These are phyloP conservation scores for Tolypocladium pustulatum DNA, from an alignment of 2,329 filamentous ascomycete genomes.

Conservation along the genomic window DNA sequence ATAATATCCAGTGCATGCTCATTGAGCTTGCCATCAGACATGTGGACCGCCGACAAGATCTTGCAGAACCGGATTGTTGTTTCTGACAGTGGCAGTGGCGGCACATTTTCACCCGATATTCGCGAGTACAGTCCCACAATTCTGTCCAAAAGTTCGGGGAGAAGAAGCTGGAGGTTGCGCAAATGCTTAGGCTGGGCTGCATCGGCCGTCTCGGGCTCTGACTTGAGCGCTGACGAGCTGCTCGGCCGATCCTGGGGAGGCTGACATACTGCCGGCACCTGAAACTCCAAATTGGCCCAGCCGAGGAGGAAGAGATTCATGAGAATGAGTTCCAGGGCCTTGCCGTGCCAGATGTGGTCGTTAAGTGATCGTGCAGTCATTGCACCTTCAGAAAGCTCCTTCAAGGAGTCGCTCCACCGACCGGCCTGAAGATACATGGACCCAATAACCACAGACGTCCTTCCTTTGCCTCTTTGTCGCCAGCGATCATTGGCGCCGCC, in stretches of 20 bases:
- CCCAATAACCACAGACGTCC: conserved; percentile 69
- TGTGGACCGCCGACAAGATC: conserved; percentile 55
- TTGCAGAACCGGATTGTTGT: conserved; percentile 64
- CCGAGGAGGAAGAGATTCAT: conserved; percentile 74
- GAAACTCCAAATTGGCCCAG: conserved; percentile 77
- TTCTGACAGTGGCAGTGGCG: conserved; percentile 62
- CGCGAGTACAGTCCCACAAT: conserved; percentile 66
- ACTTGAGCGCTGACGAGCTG: conserved; percentile 19
- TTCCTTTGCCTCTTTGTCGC: conserved; percentile 70
- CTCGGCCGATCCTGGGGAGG: conserved; percentile 35
- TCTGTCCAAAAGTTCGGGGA: conserved; percentile 66
- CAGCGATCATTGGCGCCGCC: conserved; percentile 65
- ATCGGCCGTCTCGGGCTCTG: conserved; percentile 21
- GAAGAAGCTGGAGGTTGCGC: conserved; percentile 42
- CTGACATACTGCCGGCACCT: conserved; percentile 51
- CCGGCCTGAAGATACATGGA: conserved; percentile 83
- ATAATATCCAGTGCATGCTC: conserved; percentile 52
- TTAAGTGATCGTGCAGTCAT: conserved; percentile 66
- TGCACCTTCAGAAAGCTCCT: conserved; percentile 72
- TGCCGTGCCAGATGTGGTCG: conserved; percentile 96
- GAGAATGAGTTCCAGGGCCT: conserved; percentile 80
- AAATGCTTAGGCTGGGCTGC: conserved; percentile 40
- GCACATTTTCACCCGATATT: conserved; percentile 59
- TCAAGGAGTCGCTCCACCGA: conserved; percentile 79
- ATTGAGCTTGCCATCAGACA: conserved; percentile 53